phyloP scores from a whole-genome alignment of 768 basidiomycete species.

The Amanita polypyramis region DNA sequence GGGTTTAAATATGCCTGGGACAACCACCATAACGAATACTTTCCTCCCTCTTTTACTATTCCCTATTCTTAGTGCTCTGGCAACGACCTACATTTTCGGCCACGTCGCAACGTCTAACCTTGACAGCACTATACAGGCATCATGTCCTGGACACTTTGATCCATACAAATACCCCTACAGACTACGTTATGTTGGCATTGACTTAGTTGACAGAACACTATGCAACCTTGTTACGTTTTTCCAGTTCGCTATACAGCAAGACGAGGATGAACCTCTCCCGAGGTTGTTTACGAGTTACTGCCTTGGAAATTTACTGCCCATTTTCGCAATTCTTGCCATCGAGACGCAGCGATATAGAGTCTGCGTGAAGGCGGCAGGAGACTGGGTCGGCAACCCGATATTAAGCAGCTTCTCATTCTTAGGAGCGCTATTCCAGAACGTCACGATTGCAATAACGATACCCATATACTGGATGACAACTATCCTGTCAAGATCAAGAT shows the following conservation, averaged over 20 bases:
- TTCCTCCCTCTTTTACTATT: conserved; percentile 28
- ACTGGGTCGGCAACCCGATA: conserved; percentile 15
- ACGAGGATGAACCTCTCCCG: conserved; percentile 14
- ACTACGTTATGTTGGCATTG: conserved; percentile 28
- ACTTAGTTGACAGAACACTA: conserved; percentile 25
- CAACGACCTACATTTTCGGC: conserved; percentile 24
- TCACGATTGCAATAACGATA: conserved; percentile 31
- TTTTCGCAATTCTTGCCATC: conserved; percentile 31
- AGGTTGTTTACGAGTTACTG: conserved; percentile 27
- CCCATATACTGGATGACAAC: conserved; percentile 40
- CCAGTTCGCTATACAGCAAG: conserved; percentile 26
- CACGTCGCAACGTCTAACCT: conserved; percentile 22
- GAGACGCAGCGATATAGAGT: conserved; percentile 30
- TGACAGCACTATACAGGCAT: conserved; percentile 15
- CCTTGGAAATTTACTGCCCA: conserved; percentile 20
- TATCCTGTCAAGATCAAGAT: conserved; percentile 25
- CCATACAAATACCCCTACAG: conserved; percentile 19
- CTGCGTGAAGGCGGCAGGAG: neutral
- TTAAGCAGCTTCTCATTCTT: conserved; percentile 31
- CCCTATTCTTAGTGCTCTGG: conserved; percentile 24
- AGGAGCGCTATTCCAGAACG: conserved; percentile 20
- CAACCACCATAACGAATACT: neutral
- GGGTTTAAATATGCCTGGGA: neutral
- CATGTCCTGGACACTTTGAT: conserved; percentile 19
- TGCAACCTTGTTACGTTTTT: conserved; percentile 40